A percentile compares a stretch with the other conserved stretches of the same genome.
phyloP scores from a whole-genome alignment of 2,329 filamentous ascomycete species.

The Camillea tinctor region DNA sequence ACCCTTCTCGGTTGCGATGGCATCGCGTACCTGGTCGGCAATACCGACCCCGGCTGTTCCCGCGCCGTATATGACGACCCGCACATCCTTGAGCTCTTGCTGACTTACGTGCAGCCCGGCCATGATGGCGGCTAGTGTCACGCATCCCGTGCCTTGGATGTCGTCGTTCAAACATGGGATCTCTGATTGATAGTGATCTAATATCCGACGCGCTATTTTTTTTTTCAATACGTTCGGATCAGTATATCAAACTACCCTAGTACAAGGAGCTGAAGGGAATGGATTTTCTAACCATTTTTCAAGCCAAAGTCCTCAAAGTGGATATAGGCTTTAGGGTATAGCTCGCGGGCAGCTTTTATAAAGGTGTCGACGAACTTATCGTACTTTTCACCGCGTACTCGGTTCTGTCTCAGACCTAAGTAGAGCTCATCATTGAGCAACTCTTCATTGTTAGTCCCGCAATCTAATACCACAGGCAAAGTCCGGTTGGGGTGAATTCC shows the following conservation, averaged over 20 bases:
- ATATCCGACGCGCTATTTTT: constrained; percentile 54
- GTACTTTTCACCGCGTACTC: constrained; percentile 70
- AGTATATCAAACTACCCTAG: not conserved
- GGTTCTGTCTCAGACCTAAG: constrained; percentile 66
- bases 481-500: constrained; percentile 79
- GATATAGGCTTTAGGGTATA: constrained; percentile 78
- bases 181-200: constrained; percentile 71
- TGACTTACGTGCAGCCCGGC: constrained; percentile 69
- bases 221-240: not conserved
- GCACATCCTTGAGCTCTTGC: constrained; percentile 64
- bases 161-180: constrained; percentile 91
- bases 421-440: constrained; percentile 77
- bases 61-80: constrained; percentile 75
- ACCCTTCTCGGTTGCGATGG: constrained; percentile 66
- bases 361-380: constrained; percentile 76
- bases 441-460: constrained; percentile 77
- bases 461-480: constrained; percentile 79
- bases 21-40: constrained; percentile 78
- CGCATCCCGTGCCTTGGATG: constrained; percentile 84
- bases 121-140: constrained; percentile 80
- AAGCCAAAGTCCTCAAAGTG: constrained; percentile 91
- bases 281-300: constrained; percentile 53
- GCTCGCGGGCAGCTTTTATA: constrained; percentile 62
- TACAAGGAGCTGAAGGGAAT: not conserved
- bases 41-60: constrained; percentile 84